Base-by-base conservation (phyloP, 768 basidiomycete genomes). In the Kwoniella dejecticola region DNA sequence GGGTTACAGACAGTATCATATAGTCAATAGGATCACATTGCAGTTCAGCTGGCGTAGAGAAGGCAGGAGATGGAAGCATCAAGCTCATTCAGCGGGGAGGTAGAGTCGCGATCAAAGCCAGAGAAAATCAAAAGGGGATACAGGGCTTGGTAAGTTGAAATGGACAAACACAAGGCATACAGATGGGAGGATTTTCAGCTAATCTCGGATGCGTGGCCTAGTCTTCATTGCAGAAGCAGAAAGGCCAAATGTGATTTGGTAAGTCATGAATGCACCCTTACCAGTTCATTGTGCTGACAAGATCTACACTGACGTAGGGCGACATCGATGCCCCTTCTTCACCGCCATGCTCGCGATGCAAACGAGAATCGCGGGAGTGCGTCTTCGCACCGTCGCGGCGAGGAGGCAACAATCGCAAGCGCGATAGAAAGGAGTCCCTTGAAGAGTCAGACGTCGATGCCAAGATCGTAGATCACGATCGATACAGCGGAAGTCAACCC, bases 241-340 rank as follows among this genome's bases (percentile, higher is more conserved):
- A 78, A 78, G 54, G 75, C 77, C 4, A 74, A 73, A 62, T 76
- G 77, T 50, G 77, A 78, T 62, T 65, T 78, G 19, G 76, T 73
- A 29, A 55, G 69, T 57, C 33, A 7, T 36, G 33, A 7, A 7
- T 36, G 13, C 6, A 17, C 13, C 49, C 11, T 33, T 17, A 13
- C 38, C 12, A 12, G 21, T 21, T 4, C 33, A 15, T 44, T 7
- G 6, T 42, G 41, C 41, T 42, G 41, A 42, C 41, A 7, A 19
- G 6, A 13, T 42, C 11, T n/a, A n/a, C n/a, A n/a, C n/a, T n/a
- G n/a, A n/a, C 56, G 12, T 42, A 73, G 71, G 73, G 77, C 15
- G 75, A 76, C 52, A 74, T 76, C 52, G 70, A 78, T 46, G 66
- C 69, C 1, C 77, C 77, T 3, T 69, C 68, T 19, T 52, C 52